phyloP scores from a whole-genome alignment of 1,284 basidiomycete genomes.

The Leccinum subspadiceum region DNA sequence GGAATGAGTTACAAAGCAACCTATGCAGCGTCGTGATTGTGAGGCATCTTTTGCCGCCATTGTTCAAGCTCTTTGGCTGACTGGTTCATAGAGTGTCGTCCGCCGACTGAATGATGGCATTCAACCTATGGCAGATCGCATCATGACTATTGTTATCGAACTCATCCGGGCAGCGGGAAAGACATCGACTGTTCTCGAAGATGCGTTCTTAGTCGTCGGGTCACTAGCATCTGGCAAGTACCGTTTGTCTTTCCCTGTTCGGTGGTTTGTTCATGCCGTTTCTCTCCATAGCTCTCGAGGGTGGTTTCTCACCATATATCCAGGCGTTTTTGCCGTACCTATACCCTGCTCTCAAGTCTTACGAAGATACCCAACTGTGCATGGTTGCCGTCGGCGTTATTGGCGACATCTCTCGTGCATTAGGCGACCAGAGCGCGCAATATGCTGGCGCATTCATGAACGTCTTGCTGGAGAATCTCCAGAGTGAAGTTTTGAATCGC shows the following conservation, averaged over 20 bases:
- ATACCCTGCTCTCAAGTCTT: constrained; percentile 85
- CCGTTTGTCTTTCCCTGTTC: neutral
- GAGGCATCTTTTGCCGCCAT: constrained; percentile 26
- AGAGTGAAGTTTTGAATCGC: constrained; percentile 87
- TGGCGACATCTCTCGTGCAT: constrained; percentile 91
- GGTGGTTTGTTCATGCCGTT: neutral
- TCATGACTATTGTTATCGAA: constrained; percentile 91
- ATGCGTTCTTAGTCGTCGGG: constrained; percentile 95
- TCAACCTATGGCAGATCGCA: constrained; percentile 86
- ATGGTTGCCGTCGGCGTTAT: constrained; percentile 95
- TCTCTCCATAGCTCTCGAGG: constrained; percentile 66
- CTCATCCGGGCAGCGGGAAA: constrained; percentile 88
- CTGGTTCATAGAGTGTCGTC: constrained; percentile 64
- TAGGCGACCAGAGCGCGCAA: constrained; percentile 80
- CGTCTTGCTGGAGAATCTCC: constrained; percentile 88
- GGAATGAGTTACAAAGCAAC: constrained; percentile 98
- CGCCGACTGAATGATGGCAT: constrained; percentile 85
- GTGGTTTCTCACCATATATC: constrained; percentile 86
- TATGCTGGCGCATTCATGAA: constrained; percentile 91
- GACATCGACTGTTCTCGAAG: constrained; percentile 94
- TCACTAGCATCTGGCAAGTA: constrained; percentile 70
- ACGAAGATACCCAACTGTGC: constrained; percentile 95
- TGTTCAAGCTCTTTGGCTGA: neutral
- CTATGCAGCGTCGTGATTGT: constrained; percentile 90
- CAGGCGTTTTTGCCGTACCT: constrained; percentile 89